These are phyloP conservation scores for Articulospora tetracladia DNA, from an alignment of 495 filamentous ascomycete species.

Conservation along the genomic window DNA sequence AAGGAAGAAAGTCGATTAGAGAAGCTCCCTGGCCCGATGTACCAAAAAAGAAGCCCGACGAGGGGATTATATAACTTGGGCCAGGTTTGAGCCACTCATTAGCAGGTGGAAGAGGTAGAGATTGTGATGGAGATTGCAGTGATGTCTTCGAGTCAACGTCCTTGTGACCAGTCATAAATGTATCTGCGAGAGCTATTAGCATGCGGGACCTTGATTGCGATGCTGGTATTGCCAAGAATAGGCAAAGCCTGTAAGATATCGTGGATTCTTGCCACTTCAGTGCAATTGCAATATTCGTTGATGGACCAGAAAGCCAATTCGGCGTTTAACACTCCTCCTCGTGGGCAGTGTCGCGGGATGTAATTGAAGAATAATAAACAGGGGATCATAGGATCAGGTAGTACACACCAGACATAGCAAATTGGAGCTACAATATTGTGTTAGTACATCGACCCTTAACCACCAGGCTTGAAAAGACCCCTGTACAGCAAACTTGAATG, in stretches of 20 bases:
- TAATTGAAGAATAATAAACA: too few relatives aligned
- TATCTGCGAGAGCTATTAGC: slow-evolving; percentile 11
- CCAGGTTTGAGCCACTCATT: slow-evolving; percentile 41
- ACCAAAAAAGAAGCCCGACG: slow-evolving; percentile 63
- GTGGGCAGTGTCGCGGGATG: too few relatives aligned
- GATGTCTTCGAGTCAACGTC: neutral
- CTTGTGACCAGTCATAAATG: slow-evolving; percentile 17
- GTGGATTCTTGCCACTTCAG: too few relatives aligned
- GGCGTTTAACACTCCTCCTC: too few relatives aligned
- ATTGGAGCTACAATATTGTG: slow-evolving; percentile 22
- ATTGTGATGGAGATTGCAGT: slow-evolving; percentile 4
- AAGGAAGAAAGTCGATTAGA: slow-evolving; percentile 54
- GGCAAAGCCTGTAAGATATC: too few relatives aligned
- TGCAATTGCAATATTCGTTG: too few relatives aligned
- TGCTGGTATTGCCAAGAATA: neutral
- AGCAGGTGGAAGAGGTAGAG: slow-evolving; percentile 16
- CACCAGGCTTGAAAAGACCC: neutral
- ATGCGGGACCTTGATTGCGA: neutral
- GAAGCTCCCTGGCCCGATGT: slow-evolving; percentile 35
- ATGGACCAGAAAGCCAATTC: too few relatives aligned
- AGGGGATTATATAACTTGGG: slow-evolving; percentile 50
- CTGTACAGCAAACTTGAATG: neutral
- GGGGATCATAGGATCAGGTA: neutral
- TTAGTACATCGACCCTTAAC: neutral
- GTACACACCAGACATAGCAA: slow-evolving; percentile 20